These are phyloP conservation scores for Aspergillus neoniger DNA, from an alignment of 2,329 filamentous ascomycete species.

Conservation along the genomic window DNA sequence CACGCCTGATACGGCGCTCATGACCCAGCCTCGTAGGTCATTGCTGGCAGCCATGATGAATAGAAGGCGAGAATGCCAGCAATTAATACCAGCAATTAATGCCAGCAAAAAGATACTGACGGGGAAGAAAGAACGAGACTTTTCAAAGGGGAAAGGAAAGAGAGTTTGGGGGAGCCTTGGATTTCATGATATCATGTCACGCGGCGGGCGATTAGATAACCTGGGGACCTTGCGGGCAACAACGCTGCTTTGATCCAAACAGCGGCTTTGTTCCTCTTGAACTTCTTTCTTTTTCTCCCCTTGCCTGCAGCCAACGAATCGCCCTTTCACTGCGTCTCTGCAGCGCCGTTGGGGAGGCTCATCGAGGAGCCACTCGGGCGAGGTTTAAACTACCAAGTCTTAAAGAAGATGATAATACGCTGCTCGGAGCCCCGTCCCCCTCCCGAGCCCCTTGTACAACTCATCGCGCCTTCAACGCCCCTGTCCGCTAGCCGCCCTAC, in stretches of 20 bases:
- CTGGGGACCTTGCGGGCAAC: constrained; percentile 5
- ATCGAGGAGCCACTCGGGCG: background rate
- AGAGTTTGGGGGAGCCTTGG: background rate
- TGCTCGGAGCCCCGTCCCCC: background rate
- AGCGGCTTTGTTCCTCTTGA: background rate
- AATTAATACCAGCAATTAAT: background rate
- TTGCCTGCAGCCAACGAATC: background rate
- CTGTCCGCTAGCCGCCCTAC: background rate
- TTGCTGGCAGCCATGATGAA: constrained; percentile 61
- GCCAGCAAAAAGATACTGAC: background rate
- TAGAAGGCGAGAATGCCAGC: background rate
- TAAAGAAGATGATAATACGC: background rate
- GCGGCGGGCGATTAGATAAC: constrained; percentile 8
- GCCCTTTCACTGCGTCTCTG: no score
- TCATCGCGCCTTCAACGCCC: background rate
- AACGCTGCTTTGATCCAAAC: background rate
- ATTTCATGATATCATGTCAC: constrained; percentile 9
- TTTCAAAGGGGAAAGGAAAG: background rate
- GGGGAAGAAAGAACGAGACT: background rate
- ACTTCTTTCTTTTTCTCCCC: background rate
- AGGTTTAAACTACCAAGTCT: background rate
- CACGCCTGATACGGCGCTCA: constrained; percentile 79
- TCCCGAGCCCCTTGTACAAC: background rate
- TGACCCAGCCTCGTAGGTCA: constrained; percentile 91
- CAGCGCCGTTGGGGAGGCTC: background rate